A percentile compares a stretch with the other conserved stretches of the same genome.
Conservation (phyloP, 805 yeast species). For the Nakazawaea siamensis region DNA sequence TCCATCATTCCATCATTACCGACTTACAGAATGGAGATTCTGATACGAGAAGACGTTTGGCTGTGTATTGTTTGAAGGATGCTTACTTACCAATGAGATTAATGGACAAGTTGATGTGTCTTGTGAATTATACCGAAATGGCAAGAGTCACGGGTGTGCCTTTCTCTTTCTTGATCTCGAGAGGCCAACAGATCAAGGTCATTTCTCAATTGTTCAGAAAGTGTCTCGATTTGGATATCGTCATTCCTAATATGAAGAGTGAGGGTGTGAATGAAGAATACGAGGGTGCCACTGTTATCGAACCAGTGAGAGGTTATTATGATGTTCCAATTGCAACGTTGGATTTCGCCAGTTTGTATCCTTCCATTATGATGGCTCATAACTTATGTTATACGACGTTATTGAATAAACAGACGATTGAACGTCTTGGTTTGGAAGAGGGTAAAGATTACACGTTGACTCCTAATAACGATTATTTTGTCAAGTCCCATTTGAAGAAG, state of each 20-base stretch:
- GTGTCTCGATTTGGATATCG: conserved; percentile 77
- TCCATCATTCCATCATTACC: conserved; percentile 93
- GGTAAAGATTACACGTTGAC: conserved; percentile 77
- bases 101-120: conserved; percentile 88
- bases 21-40: conserved; percentile 87
- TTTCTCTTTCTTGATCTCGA: conserved; percentile 72
- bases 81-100: conserved; percentile 87
- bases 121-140: conserved; percentile 97
- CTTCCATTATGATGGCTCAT: conserved; percentile 99
- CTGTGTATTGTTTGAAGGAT: conserved; percentile 95
- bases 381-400: conserved; percentile 92
- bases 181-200: conserved; percentile 98
- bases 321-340: conserved; percentile 96
- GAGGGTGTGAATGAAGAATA: conserved; percentile 86
- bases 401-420: conserved; percentile 59
- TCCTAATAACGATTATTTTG: conserved; percentile 90
- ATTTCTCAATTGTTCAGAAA: conserved; percentile 91
- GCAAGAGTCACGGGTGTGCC: conserved; percentile 99
- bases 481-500: conserved; percentile 55
- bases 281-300: conserved; percentile 99
- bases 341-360: conserved; percentile 96
- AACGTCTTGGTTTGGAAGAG: conserved; percentile 51
- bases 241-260: conserved; percentile 82
- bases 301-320: conserved; percentile 91
- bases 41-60: conserved; percentile 90